Percentiles rank a stretch among this genome's conserved stretches.
phyloP scores from a whole-genome alignment of 23 red algal genomes.

The Gracilaria domingensis region DNA sequence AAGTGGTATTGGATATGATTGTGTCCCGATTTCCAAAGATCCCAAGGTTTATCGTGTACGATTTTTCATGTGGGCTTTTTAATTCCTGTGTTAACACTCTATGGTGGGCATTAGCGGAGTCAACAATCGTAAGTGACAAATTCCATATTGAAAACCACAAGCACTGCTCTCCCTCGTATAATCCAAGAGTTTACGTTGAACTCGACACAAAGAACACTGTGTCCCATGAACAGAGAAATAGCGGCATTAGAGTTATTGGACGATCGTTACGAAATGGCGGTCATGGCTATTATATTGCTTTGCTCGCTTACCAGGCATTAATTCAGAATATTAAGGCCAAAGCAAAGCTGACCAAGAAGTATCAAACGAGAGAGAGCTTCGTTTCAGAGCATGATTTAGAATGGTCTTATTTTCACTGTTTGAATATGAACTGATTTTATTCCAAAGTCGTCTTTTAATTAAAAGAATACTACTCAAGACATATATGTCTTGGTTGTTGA shows the following conservation, averaged over 20 bases:
- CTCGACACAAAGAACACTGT: not conserved
- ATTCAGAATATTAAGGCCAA: conserved; percentile 2
- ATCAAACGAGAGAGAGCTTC: not conserved
- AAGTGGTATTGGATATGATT: conserved; percentile 1
- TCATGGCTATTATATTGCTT: not conserved
- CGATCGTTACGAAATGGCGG: not conserved
- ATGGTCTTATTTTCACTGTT: conserved; percentile 10
- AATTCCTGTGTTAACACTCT: not conserved
- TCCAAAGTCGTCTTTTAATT: no score
- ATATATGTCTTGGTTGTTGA: no score
- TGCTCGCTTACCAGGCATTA: conserved; percentile 1
- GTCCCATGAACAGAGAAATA: conserved; percentile 21
- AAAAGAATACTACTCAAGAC: no score
- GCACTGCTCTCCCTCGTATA: not conserved
- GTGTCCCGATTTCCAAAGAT: not conserved
- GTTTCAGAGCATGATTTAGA: conserved; percentile 7
- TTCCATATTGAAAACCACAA: conserved; percentile 1
- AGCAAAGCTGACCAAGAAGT: not conserved
- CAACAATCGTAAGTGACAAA: not conserved
- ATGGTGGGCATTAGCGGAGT: not conserved
- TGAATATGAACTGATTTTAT: not conserved
- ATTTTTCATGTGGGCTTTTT: conserved; percentile 5
- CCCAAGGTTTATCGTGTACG: not conserved
- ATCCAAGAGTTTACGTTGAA: not conserved
- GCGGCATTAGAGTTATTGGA: not conserved